phyloP scores from a whole-genome alignment of 2,329 filamentous ascomycete species.

The Onygena corvina region DNA sequence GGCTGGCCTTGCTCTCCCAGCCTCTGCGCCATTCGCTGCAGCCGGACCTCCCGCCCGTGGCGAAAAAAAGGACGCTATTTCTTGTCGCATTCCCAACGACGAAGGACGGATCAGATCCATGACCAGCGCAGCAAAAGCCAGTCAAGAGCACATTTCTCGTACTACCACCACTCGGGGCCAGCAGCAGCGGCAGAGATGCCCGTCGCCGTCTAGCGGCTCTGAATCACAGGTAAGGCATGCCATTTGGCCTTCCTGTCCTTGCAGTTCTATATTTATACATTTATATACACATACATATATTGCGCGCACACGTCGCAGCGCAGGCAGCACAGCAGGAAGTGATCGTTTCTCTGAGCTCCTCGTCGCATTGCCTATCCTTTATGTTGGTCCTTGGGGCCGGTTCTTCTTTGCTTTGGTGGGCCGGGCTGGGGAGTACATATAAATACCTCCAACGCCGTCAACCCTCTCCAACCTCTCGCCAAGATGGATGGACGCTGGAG shows the following conservation, averaged over 20 bases:
- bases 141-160: conserved; percentile 8
- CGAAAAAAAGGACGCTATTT: background rate
- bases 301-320: background rate
- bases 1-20: background rate
- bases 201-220: background rate
- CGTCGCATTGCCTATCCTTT: background rate
- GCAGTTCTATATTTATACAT: background rate
- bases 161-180: background rate
- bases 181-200: background rate
- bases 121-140: conserved; percentile 10
- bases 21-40: background rate
- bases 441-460: no score
- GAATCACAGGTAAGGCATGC: conserved; percentile 2
- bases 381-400: background rate
- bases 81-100: conserved; percentile 1
- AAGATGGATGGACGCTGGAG: background rate
- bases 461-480: background rate
- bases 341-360: background rate
- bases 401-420: background rate
- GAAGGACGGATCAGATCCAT: conserved; percentile 12
- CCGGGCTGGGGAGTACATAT: background rate
- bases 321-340: no score
- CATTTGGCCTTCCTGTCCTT: background rate
- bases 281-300: background rate
- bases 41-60: background rate